These are phyloP conservation scores for Mesotaenium endlicherianum DNA, from an alignment of 139 green algal genomes.

Conservation along the genomic window DNA sequence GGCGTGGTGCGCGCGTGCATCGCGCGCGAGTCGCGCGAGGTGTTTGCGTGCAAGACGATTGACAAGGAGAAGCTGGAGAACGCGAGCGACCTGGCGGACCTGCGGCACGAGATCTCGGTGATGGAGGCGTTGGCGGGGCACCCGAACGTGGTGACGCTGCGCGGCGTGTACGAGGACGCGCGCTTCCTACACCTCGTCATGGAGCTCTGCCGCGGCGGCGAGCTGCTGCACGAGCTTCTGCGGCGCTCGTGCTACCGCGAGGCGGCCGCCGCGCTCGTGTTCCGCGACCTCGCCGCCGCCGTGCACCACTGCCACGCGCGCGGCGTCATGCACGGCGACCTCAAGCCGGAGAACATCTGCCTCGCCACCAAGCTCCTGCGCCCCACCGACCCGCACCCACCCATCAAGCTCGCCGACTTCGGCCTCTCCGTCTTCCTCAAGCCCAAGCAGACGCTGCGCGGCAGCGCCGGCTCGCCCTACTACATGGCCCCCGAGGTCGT, in stretches of 20 bases:
- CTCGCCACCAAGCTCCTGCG: constrained; percentile 73
- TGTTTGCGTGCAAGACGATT: constrained; percentile 82
- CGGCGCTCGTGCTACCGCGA: constrained; percentile 75
- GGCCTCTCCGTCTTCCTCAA: constrained; percentile 78
- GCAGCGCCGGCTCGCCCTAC: constrained; percentile 83
- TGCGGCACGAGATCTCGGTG: constrained; percentile 84
- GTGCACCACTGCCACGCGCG: constrained; percentile 88
- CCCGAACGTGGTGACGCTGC: constrained; percentile 64
- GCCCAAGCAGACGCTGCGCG: constrained; percentile 69
- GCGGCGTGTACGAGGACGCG: constrained; percentile 43
- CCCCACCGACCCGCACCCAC: constrained; percentile 41
- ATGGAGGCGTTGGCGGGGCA: constrained; percentile 80
- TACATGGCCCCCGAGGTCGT: constrained; percentile 92
- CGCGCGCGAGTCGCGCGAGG: constrained; percentile 60
- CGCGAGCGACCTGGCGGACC: constrained; percentile 82
- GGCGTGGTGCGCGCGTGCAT: constrained; percentile 25
- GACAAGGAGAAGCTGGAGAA: constrained; percentile 77
- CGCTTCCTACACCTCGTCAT: constrained; percentile 63
- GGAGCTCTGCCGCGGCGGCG: constrained; percentile 85
- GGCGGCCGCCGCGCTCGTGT: constrained; percentile 74
- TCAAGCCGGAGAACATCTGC: constrained; percentile 95
- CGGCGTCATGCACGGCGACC: constrained; percentile 84
- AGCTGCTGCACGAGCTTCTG: constrained; percentile 93
- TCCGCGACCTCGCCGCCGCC: constrained; percentile 83
- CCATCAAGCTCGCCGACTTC: constrained; percentile 92